Evolutionary conservation across 2,329 filamentous ascomycete species (phyloP).

Genomic region (Exophiala bonariae): DNA sequence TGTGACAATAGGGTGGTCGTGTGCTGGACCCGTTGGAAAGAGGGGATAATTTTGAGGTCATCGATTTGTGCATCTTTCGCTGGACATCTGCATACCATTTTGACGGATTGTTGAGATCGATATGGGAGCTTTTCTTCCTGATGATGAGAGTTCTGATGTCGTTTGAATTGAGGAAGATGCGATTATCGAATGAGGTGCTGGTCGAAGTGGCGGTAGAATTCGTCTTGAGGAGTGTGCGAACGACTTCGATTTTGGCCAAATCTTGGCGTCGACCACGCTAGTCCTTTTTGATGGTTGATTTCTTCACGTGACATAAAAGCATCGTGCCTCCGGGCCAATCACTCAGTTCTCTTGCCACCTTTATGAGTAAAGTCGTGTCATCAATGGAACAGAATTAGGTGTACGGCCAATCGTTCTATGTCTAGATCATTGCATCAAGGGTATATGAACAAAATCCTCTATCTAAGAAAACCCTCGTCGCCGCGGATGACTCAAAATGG

Average conservation of each 20-base stretch:
- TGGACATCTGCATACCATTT: slow-evolving; percentile 62
- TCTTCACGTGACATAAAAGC: too few species aligned
- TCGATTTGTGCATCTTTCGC: slow-evolving; percentile 11
- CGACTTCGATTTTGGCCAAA: slow-evolving; percentile 15
- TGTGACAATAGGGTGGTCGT: slow-evolving; percentile 24
- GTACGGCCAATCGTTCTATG: slow-evolving; percentile 1
- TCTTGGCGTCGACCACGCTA: slow-evolving; percentile 14
- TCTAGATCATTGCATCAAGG: slow-evolving; percentile 17
- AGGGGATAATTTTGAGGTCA: slow-evolving; percentile 22
- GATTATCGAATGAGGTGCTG: slow-evolving; percentile 36
- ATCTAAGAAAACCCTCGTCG: neutral
- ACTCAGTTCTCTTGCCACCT: too few species aligned
- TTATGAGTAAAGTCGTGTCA: too few species aligned
- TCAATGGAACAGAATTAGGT: neutral
- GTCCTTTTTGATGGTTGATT: neutral
- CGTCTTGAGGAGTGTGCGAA: slow-evolving; percentile 18
- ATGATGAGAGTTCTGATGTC: slow-evolving; percentile 34
- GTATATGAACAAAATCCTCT: slow-evolving; percentile 5
- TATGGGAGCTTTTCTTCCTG: slow-evolving; percentile 1
- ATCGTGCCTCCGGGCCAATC: too few species aligned
- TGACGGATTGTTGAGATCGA: slow-evolving; percentile 51
- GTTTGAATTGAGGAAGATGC: slow-evolving; percentile 29
- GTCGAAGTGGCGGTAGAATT: slow-evolving; percentile 21
- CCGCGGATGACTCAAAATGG: slow-evolving; percentile 52
- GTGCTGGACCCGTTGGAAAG: slow-evolving; percentile 19